These are phyloP conservation scores for Senecio squalidus DNA, from an alignment of 140 eudicot species.

Conservation along the genomic window DNA sequence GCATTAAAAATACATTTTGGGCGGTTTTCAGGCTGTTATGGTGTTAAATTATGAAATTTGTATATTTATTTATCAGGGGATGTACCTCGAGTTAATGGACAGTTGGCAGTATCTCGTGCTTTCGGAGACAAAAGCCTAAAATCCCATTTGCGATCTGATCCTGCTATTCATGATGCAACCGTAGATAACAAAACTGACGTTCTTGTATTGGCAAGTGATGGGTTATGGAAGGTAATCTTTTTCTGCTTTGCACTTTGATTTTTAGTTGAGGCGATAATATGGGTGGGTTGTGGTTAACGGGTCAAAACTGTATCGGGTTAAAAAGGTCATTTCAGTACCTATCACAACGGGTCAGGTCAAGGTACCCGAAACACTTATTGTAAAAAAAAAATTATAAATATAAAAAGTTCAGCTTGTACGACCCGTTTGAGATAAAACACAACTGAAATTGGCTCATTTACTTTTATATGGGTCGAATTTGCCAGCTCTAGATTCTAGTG, in stretches of 20 bases:
- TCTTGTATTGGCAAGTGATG: conserved; percentile 77
- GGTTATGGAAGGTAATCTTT: conserved; percentile 66
- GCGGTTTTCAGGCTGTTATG: background rate
- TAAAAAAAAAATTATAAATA: too few relatives aligned
- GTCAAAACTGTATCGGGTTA: too few relatives aligned
- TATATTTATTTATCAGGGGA: conserved; percentile 34
- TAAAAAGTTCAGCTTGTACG: too few relatives aligned
- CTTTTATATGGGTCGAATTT: background rate
- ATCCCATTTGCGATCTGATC: conserved; percentile 70
- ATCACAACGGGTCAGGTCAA: too few relatives aligned
- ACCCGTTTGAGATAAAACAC: too few relatives aligned
- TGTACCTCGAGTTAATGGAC: conserved; percentile 74
- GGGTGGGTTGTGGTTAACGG: background rate
- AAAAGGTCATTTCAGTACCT: too few relatives aligned
- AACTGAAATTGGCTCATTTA: background rate
- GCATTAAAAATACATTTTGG: too few relatives aligned
- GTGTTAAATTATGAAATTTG: background rate
- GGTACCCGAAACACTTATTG: too few relatives aligned
- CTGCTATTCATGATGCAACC: conserved; percentile 44
- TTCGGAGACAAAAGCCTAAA: conserved; percentile 76
- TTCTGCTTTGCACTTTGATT: background rate
- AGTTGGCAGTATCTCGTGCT: conserved; percentile 76
- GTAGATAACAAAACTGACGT: conserved; percentile 46
- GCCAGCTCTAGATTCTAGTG: background rate
- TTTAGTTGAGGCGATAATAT: background rate